phyloP scores from a whole-genome alignment of 345 rosid species.

The Eucalyptus cloeziana region DNA sequence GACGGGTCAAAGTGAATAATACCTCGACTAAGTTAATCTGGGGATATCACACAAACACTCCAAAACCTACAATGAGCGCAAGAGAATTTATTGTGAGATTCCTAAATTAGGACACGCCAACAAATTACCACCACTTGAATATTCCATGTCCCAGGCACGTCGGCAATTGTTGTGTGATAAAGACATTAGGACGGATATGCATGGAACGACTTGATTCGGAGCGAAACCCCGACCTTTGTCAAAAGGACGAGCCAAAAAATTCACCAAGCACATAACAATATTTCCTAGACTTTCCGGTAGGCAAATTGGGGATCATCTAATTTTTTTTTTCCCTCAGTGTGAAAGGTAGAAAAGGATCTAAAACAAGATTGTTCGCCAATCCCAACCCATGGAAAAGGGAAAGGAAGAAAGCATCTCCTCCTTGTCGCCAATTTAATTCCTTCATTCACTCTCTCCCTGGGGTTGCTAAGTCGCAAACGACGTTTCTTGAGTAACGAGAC shows the following conservation, averaged over 20 bases:
- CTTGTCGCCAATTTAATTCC: neutral
- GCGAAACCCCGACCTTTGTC: neutral
- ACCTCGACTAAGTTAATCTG: accelerated
- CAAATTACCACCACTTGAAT: neutral
- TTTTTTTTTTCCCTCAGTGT: neutral
- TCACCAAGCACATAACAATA: neutral
- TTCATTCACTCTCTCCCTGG: neutral
- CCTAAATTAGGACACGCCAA: neutral
- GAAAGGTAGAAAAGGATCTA: neutral
- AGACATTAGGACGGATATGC: neutral
- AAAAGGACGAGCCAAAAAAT: neutral
- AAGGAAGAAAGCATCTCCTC: neutral
- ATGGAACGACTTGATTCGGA: neutral
- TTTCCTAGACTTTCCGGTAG: neutral
- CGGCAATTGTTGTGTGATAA: neutral
- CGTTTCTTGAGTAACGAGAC: neutral
- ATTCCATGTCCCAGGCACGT: neutral
- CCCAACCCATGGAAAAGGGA: neutral
- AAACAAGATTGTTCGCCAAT: neutral
- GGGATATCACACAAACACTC: neutral
- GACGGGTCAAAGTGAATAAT: accelerated
- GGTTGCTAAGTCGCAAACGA: neutral
- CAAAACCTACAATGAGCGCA: neutral
- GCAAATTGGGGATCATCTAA: neutral
- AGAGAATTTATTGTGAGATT: neutral